Conservation (phyloP, 805 yeast genomes). For the Jamesozyma spencerorum region DNA sequence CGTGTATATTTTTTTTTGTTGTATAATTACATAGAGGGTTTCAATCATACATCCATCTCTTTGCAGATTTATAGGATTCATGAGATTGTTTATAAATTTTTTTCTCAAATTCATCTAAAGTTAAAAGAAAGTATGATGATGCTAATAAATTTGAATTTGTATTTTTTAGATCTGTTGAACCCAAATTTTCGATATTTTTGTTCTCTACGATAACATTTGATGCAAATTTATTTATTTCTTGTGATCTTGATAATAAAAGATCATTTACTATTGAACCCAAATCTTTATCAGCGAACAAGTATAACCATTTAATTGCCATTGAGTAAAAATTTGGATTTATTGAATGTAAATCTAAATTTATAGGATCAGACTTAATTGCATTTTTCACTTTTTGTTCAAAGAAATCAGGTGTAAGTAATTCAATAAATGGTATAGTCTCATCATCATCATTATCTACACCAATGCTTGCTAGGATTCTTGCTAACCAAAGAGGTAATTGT, state of each 20-base stretch:
- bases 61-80: conserved; percentile 38
- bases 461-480: conserved; percentile 59
- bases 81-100: conserved; percentile 45
- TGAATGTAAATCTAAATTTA: conserved; percentile 55
- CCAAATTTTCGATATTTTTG: neutral
- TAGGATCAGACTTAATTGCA: conserved; percentile 70
- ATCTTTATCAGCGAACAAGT: conserved; percentile 56
- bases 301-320: conserved; percentile 69
- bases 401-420: conserved; percentile 62
- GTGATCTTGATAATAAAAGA: conserved; percentile 56
- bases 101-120: conserved; percentile 72
- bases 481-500: conserved; percentile 85
- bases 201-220: conserved; percentile 12
- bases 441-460: conserved; percentile 25
- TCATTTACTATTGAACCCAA: conserved; percentile 42
- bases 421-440: conserved; percentile 44
- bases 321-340: conserved; percentile 59
- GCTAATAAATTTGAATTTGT: neutral
- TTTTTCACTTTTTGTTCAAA: conserved; percentile 58
- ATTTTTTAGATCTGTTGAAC: neutral
- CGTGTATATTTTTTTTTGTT: no score
- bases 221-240: conserved; percentile 65
- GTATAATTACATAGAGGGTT: no score
- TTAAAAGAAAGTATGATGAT: conserved; percentile 40
- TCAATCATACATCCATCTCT: conserved; percentile 31